Evolutionary conservation across 2,329 filamentous ascomycete species (phyloP), one percentile per base, ranked within the genome.

Genomic region (Ophiostoma novo-ulmi): DNA sequence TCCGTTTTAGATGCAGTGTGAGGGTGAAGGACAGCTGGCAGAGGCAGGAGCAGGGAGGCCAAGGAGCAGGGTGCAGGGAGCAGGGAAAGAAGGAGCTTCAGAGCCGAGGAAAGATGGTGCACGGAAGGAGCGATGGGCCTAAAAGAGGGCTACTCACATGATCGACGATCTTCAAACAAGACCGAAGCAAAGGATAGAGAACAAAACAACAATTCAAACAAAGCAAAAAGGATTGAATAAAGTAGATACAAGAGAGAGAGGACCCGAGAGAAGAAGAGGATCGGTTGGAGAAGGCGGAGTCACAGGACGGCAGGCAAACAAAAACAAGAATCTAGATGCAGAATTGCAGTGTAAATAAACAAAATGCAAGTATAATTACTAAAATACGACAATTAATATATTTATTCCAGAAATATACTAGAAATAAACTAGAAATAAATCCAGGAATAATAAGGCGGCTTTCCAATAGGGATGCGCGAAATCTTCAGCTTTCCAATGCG

Each of bases 381-480:
- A 67, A 41, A 44, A 31, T 48, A 35, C 13, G 39, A 41, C 22
- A 48, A 35, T 31, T 20, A 67, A 39, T 48, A 2, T 26, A 22
- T 17, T 5, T 48, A 65, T 26, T 65, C 36, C 8, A 22, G 20
- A 38, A 64, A 20, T 17, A 38, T 3, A 64, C 13, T 48, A 20
- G 44, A 48, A 48, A 48, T 48, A 48, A 48, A 20, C 44, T 20
- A 48, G 14, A 48, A 48, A 31, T 31, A 31, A 3, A 31, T 31
- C 31, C 31, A 31, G 31, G 31, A 48, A 48, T 20, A 48, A 20
- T n/a, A 38, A 67, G 14, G 35, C 36, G 31, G 22, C 64, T 70
- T 67, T 66, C 69, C 48, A 70, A 70, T 70, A 66, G 55, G 67
- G 70, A 65, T 67, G 70, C 69, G 65, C 10, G 70, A 71, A 65